These are phyloP conservation scores for Phanerodontia chrysosporium DNA, from an alignment of 768 basidiomycete genomes.

Conservation along the genomic window DNA sequence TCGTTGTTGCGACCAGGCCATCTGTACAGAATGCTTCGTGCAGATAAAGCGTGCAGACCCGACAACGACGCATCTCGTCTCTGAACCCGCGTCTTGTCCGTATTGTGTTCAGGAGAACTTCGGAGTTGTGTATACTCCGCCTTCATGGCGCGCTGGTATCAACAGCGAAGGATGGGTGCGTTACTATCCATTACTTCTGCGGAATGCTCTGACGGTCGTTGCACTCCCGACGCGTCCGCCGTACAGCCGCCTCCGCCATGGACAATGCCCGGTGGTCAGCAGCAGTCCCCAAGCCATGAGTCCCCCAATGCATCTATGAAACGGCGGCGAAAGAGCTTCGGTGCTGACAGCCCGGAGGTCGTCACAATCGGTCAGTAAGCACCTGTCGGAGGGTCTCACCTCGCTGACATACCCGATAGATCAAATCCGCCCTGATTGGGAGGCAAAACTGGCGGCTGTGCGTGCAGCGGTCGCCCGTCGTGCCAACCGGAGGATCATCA, in stretches of 20 bases:
- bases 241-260: constrained; percentile 38
- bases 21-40: constrained; percentile 98
- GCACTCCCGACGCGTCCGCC: constrained; percentile 9
- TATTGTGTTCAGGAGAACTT: constrained; percentile 98
- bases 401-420: constrained; percentile 43
- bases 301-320: constrained; percentile 32
- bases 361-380: constrained; percentile 77
- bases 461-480: constrained; percentile 94
- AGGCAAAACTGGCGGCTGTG: constrained; percentile 89
- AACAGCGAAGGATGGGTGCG: constrained; percentile 69
- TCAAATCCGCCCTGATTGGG: constrained; percentile 98
- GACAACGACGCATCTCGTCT: constrained; percentile 90
- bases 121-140: constrained; percentile 84
- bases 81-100: constrained; percentile 95
- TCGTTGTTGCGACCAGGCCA: constrained; percentile 96
- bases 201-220: neutral
- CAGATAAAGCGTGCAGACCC: constrained; percentile 98
- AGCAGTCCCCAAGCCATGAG: neutral
- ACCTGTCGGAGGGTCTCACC: constrained; percentile 1
- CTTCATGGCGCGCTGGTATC: constrained; percentile 76
- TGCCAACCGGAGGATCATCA: constrained; percentile 93
- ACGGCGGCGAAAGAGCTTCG: constrained; percentile 83
- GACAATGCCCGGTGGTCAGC: constrained; percentile 23
- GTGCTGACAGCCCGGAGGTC: constrained; percentile 82
- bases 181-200: constrained; percentile 14